Percentiles rank a stretch among this genome's conserved stretches.
These are phyloP conservation scores for Carallia pectinifolia DNA, from an alignment of 345 rosid genomes.

Conservation along the genomic window DNA sequence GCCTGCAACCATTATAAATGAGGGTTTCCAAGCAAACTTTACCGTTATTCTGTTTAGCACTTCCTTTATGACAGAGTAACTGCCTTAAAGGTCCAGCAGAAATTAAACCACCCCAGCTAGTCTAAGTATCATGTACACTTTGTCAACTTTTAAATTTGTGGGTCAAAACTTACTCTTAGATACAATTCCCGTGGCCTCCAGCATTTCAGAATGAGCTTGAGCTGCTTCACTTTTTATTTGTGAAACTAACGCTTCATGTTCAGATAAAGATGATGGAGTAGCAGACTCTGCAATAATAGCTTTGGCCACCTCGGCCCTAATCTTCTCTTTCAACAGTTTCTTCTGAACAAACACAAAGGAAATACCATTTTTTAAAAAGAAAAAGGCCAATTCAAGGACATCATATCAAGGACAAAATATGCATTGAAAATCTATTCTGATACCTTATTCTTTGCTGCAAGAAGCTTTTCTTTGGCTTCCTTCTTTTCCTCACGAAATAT, in stretches of 20 bases:
- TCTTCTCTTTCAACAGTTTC: conserved; percentile 50
- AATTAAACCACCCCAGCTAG: not conserved
- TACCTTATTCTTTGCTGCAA: conserved; percentile 65
- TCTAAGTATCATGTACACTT: not conserved
- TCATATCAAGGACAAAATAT: conserved; percentile 3
- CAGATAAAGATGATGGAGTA: conserved; percentile 43
- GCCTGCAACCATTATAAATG: not conserved
- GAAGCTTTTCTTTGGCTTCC: conserved; percentile 49
- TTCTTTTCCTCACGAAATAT: conserved; percentile 41
- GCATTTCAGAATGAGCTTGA: conserved; percentile 49
- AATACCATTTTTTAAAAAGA: not conserved
- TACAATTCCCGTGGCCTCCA: conserved; percentile 34
- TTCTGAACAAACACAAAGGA: conserved; percentile 41
- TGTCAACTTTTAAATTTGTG: not conserved
- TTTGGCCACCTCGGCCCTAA: conserved; percentile 58
- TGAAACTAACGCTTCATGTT: conserved; percentile 45
- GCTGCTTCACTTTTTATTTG: conserved; percentile 49
- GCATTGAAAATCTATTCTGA: not conserved
- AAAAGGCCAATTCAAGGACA: not conserved
- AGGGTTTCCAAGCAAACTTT: not conserved
- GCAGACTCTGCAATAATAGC: conserved; percentile 44
- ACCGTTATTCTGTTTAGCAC: no score
- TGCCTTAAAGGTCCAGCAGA: not conserved
- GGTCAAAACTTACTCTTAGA: conserved; percentile 41
- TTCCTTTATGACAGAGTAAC: no score